Base-by-base conservation (phyloP, 257 asterid genomes). In the Solanum boliviense region DNA sequence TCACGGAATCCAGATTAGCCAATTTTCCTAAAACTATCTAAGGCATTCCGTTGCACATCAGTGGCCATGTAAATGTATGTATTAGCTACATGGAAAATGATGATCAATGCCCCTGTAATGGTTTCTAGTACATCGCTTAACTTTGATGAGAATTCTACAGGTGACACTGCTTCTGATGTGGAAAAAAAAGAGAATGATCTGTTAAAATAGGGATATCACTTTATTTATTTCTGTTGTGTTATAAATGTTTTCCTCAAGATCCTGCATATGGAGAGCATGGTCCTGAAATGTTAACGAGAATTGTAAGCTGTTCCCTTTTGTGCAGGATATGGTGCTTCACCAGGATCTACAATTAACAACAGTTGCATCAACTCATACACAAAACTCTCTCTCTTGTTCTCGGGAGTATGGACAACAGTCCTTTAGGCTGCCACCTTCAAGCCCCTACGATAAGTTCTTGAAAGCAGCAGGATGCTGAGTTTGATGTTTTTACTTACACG, bases 381-480 rank as follows among this genome's bases (percentile, higher is more conserved):
- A 52, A 74, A 85, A 87, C 82, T 86, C 86, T 46, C 79, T 87
- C 27, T 44, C 56, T 6, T 91, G 94, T 87, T 84, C 92, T 27
- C 89, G 36, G 41, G 91, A 90, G 70, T 86, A 41, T 88, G 92
- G 82, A 29, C 92, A 89, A 75, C 90, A 91, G 60, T 91, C 93
- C 32, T 92, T 92, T 67, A 84, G 93, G 90, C 90, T 92, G 56
- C 94, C 94, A 38, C 94, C 94, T 70, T 91, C 94, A 58, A 92
- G 94, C 89, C 94, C 94, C 25, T 92, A 92, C 7, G 93, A 92
- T 91, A 92, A 92, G 70, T 92, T 92, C 86, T 79, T 92, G 87
- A 92, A 91, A 89, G 93, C 94, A 34, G 94, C 94, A 25, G 92
- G 94, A 84, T 92, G 94, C 91, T 92, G 85, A 84, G 85, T 79